These are phyloP conservation scores for Lagenidium giganteum DNA, from an alignment of 352 stramenopile species.

Conservation along the genomic window DNA sequence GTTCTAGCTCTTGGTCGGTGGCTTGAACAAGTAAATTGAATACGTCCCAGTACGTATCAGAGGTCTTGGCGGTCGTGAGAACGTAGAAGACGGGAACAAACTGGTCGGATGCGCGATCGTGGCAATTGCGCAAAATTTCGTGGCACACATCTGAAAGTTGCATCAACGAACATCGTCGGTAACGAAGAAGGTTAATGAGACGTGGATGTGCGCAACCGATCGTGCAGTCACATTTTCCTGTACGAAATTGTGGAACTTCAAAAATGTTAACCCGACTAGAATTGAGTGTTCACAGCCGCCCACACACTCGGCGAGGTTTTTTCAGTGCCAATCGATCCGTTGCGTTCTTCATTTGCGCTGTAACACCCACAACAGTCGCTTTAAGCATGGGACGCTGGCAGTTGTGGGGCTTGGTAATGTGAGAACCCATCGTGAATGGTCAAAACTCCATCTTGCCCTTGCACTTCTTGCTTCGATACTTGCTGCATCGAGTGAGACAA, in stretches of 20 bases:
- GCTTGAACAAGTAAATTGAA: conserved; percentile 1
- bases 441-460: not conserved
- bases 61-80: conserved; percentile 3
- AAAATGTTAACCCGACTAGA: conserved; percentile 2
- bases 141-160: conserved; percentile 18
- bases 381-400: not conserved
- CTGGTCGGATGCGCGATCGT: conserved; percentile 3
- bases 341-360: not conserved
- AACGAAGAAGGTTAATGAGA: conserved; percentile 15
- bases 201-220: conserved; percentile 15
- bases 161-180: conserved; percentile 19
- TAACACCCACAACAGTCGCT: not conserved
- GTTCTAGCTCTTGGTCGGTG: not conserved
- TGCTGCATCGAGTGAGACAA: conserved; percentile 7
- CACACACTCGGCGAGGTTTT: not conserved
- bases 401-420: too few species aligned
- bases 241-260: conserved; percentile 10
- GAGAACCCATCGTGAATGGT: not conserved
- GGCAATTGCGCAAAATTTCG: conserved; percentile 10
- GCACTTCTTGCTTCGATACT: conserved; percentile 1
- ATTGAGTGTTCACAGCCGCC: not conserved
- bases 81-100: conserved; percentile 19
- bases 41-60: conserved; percentile 17
- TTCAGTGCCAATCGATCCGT: conserved; percentile 1
- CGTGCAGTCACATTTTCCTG: too few species aligned